Conservation (phyloP, 2,329 filamentous ascomycete species). For the Cytospora leucostoma region DNA sequence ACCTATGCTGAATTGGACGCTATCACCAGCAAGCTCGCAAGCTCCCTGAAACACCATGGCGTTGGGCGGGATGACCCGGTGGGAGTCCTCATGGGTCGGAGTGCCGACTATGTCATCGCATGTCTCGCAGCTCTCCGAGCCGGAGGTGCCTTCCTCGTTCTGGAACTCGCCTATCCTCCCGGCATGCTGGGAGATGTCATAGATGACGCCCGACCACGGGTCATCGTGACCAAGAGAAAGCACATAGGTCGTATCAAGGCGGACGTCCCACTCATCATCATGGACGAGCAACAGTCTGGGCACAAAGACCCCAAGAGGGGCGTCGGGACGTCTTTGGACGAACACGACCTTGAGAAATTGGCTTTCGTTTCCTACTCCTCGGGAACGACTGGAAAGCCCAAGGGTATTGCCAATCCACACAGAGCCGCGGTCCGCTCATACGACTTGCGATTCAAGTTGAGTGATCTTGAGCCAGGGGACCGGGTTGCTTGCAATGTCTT, state of each 20-base stretch:
- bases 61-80: slow-evolving; percentile 74
- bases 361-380: slow-evolving; percentile 82
- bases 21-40: slow-evolving; percentile 65
- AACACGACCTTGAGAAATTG: slow-evolving; percentile 71
- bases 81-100: slow-evolving; percentile 73
- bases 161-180: slow-evolving; percentile 77
- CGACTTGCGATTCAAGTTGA: slow-evolving; percentile 68
- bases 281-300: slow-evolving; percentile 52
- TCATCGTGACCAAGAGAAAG: slow-evolving; percentile 67
- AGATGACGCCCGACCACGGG: slow-evolving; percentile 70
- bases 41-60: slow-evolving; percentile 64
- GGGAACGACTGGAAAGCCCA: slow-evolving; percentile 76
- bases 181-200: slow-evolving; percentile 74
- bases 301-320: slow-evolving; percentile 32
- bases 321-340: slow-evolving; percentile 47
- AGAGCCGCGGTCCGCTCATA: slow-evolving; percentile 74
- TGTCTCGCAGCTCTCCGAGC: slow-evolving; percentile 77
- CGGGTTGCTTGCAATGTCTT: slow-evolving; percentile 87
- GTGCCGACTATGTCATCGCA: slow-evolving; percentile 77
- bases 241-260: slow-evolving; percentile 67
- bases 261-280: slow-evolving; percentile 62
- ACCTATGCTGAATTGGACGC: slow-evolving; percentile 74
- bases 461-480: slow-evolving; percentile 70
- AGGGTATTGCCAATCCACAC: slow-evolving; percentile 80
- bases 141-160: slow-evolving; percentile 77